Percentiles rank a stretch among this genome's conserved stretches.
Evolutionary conservation across 2,329 filamentous ascomycete genomes (phyloP).

Genomic region (Pseudogymnoascus sp.): DNA sequence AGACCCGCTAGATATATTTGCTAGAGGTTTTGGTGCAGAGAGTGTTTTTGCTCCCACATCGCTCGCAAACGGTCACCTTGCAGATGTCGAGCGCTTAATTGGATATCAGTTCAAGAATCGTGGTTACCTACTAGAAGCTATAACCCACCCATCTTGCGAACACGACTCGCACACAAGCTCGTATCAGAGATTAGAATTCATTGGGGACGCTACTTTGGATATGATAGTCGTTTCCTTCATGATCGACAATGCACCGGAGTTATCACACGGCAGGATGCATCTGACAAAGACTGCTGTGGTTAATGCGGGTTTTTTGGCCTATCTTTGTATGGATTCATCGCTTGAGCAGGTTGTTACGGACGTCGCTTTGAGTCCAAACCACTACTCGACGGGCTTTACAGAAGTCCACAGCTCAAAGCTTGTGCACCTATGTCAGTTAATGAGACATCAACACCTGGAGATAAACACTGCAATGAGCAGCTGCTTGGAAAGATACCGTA

Average conservation of each 20-base stretch:
- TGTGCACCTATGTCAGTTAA: slow-evolving; percentile 60
- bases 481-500: neutral
- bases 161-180: slow-evolving; percentile 40
- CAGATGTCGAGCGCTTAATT: slow-evolving; percentile 55
- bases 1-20: neutral
- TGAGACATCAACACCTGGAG: slow-evolving; percentile 50
- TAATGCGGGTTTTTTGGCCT: slow-evolving; percentile 75
- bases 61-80: neutral
- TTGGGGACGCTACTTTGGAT: slow-evolving; percentile 83
- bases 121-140: slow-evolving; percentile 65
- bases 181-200: slow-evolving; percentile 74
- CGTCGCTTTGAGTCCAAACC: neutral
- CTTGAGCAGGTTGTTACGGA: slow-evolving; percentile 27
- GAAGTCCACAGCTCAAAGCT: slow-evolving; percentile 13
- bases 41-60: neutral
- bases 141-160: slow-evolving; percentile 65
- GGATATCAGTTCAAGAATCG: slow-evolving; percentile 67
- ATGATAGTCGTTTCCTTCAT: slow-evolving; percentile 62
- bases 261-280: slow-evolving; percentile 62
- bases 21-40: neutral
- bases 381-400: neutral
- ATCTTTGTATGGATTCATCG: slow-evolving; percentile 58
- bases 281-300: slow-evolving; percentile 67
- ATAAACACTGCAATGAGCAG: slow-evolving; percentile 29
- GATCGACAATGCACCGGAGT: slow-evolving; percentile 37